Percentiles rank a stretch among this genome's conserved stretches.
phyloP scores from a whole-genome alignment of 208 protist genomes.

The Trypanosoma scelopori region DNA sequence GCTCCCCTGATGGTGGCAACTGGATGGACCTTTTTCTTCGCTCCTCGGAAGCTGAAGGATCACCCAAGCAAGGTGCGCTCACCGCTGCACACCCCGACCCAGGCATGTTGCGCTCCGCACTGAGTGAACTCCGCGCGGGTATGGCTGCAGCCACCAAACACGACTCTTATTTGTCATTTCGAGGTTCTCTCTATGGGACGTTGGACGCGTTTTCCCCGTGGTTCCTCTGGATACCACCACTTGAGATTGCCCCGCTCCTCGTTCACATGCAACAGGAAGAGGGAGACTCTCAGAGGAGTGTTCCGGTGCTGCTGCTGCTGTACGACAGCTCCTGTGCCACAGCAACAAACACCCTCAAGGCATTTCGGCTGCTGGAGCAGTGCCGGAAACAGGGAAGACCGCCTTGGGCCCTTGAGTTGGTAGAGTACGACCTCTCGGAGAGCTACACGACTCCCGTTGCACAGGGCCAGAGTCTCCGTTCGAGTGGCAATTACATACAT shows the following conservation, averaged over 20 bases:
- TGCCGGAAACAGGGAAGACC: background rate
- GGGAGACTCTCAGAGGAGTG: background rate
- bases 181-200: background rate
- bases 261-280: slow-evolving; percentile 16
- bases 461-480: slow-evolving; percentile 2
- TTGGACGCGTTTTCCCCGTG: slow-evolving; percentile 9
- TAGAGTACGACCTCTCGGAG: slow-evolving; percentile 29
- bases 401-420: background rate
- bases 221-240: slow-evolving; percentile 29
- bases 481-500: background rate
- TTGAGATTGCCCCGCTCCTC: slow-evolving; percentile 17
- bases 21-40: slow-evolving; percentile 15
- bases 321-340: slow-evolving; percentile 43
- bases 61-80: background rate
- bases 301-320: slow-evolving; percentile 33
- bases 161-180: slow-evolving; percentile 1
- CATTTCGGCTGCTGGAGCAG: slow-evolving; percentile 31
- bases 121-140: background rate
- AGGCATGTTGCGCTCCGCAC: background rate
- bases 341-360: slow-evolving; percentile 42
- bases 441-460: background rate
- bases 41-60: background rate
- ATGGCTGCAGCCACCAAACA: background rate
- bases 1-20: background rate
- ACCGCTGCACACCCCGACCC: background rate